Evolutionary conservation across 2,329 filamentous ascomycete genomes (phyloP), one percentile per base, ranked within the genome.

Genomic region (Verticillium zaregamsianum): DNA sequence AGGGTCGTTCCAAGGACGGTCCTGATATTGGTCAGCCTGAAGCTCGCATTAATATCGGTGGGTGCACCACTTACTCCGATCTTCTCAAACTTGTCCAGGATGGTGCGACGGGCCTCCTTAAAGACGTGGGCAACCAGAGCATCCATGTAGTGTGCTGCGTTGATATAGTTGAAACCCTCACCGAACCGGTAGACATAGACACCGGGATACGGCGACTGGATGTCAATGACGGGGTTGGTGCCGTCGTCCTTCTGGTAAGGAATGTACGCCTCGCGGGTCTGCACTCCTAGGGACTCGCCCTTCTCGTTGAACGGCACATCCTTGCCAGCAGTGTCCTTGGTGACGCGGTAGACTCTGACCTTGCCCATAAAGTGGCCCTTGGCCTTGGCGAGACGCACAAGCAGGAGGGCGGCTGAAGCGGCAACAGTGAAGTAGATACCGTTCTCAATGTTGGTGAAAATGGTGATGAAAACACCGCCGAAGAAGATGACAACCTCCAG

Each of bases 401-500:
- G 73, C 11, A 83, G 66, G 8, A 84, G 66, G 0, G 70, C 72
- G 3, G 74, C 72, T 0, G 80, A 83, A 0, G 78, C 71, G 2
- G 67, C 73, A 7, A 82, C 75, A 5, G 81, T 82, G 2, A 75
- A 71, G 63, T 84, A 84, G 55, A 84, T 83, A 6, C 79, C 79
- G 5, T 77, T 77, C 65, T 84, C 82, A 11, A 84, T 79, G 3
- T 76, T 76, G 11, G 77, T 76, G 65, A 84, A 82, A 37, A 83
- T 70, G 39, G 79, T 79, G n/a, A 82, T 67, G 14, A 91, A 72
- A 7, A 93, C 89, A 68, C 91, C 90, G 33, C 84, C 81, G 62
- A 93, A 85, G 82, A 92, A 94, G 68, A 93, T 90, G 54, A 90
- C 63, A 0, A 90, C 85, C 70, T 94, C 91, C 0, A 92, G 69